Percentiles rank a stretch among this genome's conserved stretches.
Conservation (phyloP, 2,329 filamentous ascomycete genomes). For the Stachybotrys elegans region DNA sequence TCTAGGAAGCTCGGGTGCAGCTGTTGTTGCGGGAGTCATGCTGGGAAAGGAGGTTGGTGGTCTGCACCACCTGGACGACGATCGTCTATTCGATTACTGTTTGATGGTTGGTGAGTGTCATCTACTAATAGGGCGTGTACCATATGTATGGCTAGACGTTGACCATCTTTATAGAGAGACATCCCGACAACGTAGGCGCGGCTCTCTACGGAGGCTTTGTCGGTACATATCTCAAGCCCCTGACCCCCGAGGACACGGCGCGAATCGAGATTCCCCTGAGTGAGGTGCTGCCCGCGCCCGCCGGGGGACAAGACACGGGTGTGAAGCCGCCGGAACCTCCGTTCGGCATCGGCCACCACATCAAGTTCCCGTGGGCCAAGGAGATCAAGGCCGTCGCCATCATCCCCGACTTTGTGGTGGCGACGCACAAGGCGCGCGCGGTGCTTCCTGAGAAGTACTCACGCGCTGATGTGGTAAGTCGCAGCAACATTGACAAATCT, state of each 20-base stretch:
- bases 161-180: slow-evolving; percentile 53
- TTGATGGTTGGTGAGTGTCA: slow-evolving; percentile 79
- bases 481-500: not conserved
- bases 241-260: slow-evolving; percentile 82
- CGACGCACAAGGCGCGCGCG: slow-evolving; percentile 84
- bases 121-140: not conserved
- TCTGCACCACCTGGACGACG: slow-evolving; percentile 66
- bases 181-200: slow-evolving; percentile 92
- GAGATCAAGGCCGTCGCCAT: slow-evolving; percentile 97
- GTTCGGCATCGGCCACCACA: slow-evolving; percentile 87
- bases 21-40: slow-evolving; percentile 92
- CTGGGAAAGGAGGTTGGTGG: slow-evolving; percentile 85
- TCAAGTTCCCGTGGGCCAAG: slow-evolving; percentile 88
- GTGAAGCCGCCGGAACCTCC: slow-evolving; percentile 84
- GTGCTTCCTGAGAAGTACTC: slow-evolving; percentile 79
- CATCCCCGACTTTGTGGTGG: slow-evolving; percentile 91
- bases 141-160: slow-evolving; percentile 7
- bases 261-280: slow-evolving; percentile 90
- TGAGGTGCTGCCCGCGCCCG: slow-evolving; percentile 85
- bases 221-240: slow-evolving; percentile 90
- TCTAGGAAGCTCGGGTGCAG: slow-evolving; percentile 90
- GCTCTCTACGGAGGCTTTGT: slow-evolving; percentile 95
- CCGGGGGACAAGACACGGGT: slow-evolving; percentile 87
- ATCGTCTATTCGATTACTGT: slow-evolving; percentile 88
- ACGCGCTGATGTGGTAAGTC: slow-evolving; percentile 72